A percentile compares a stretch with the other conserved stretches of the same genome.
Conservation (phyloP, 352 stramenopile genomes). For the Phytophthora ramorum region DNA sequence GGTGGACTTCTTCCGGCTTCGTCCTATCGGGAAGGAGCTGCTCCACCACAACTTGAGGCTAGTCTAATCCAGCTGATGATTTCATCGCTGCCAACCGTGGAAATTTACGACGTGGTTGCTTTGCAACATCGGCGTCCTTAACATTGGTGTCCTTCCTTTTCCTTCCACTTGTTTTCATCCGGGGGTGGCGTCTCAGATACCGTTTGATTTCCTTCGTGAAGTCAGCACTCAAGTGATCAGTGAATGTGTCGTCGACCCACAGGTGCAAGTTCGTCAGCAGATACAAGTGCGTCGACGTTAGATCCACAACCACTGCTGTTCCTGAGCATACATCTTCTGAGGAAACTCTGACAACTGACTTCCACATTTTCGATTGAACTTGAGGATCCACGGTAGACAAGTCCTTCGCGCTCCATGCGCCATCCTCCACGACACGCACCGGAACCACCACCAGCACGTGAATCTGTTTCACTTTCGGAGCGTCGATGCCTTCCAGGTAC, state of each 20-base stretch:
- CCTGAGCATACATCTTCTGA: conserved; percentile 15
- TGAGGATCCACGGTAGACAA: conserved; percentile 3
- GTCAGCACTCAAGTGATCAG: conserved; percentile 2
- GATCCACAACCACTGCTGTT: conserved; percentile 12
- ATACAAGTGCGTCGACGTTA: conserved; percentile 10
- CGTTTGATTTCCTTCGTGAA: conserved; percentile 28
- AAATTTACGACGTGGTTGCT: conserved; percentile 17
- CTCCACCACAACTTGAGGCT: conserved; percentile 20
- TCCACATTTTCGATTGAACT: conserved; percentile 9
- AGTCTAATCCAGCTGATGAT: conserved; percentile 12
- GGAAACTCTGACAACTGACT: conserved; percentile 15
- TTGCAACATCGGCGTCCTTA: conserved; percentile 6
- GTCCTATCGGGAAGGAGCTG: conserved; percentile 13
- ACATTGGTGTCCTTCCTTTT: conserved; percentile 9
- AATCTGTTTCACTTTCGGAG: no score
- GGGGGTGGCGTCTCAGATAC: conserved; percentile 32
- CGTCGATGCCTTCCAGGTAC: no score
- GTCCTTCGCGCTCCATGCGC: conserved; percentile 3
- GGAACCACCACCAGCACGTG: no score
- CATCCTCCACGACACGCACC: not conserved
- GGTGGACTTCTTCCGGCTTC: conserved; percentile 26
- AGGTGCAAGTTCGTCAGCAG: conserved; percentile 8
- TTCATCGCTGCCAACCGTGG: conserved; percentile 13
- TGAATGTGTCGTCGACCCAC: conserved; percentile 9
- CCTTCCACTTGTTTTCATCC: conserved; percentile 36